Conservation (phyloP, 441 rosid genomes). For the Bocquillonia castaneifolia region DNA sequence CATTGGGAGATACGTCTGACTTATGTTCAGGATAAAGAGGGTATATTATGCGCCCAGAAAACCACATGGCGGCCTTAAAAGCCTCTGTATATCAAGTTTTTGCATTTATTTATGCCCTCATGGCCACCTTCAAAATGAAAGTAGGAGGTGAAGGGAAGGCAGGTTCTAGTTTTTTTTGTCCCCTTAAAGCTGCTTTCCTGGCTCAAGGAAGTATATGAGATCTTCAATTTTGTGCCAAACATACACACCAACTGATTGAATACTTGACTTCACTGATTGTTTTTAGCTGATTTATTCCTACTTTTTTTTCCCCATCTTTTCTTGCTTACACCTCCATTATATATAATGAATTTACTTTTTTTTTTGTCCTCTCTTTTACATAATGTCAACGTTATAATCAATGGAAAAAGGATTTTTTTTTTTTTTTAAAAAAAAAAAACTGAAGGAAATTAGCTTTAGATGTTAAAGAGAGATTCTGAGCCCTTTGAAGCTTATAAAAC, state of each 20-base stretch:
- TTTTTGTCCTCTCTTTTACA: no score
- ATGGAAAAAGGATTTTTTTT: no score
- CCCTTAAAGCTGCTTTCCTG: constrained; percentile 4
- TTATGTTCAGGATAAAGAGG: constrained; percentile 74
- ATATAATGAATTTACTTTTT: no score
- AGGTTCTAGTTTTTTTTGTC: background rate
- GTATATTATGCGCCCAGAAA: constrained; percentile 76
- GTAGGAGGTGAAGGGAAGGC: constrained; percentile 4
- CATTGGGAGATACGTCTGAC: constrained; percentile 92
- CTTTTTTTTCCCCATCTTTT: background rate
- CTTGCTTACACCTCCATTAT: no score
- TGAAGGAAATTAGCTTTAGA: no score
- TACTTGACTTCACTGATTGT: background rate
- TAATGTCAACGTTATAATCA: no score
- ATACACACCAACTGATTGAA: background rate
- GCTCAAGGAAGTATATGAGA: constrained; percentile 6
- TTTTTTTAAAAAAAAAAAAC: no score
- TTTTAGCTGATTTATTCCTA: background rate
- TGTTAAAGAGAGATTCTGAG: no score
- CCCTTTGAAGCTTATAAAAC: no score
- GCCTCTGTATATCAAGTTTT: constrained; percentile 5
- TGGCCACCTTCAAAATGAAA: constrained; percentile 2
- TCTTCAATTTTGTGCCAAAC: constrained; percentile 13
- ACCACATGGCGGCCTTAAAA: constrained; percentile 70
- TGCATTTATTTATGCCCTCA: background rate